Conservation (phyloP, 2,329 filamentous ascomycete species). For the Trichoderma harzianum region DNA sequence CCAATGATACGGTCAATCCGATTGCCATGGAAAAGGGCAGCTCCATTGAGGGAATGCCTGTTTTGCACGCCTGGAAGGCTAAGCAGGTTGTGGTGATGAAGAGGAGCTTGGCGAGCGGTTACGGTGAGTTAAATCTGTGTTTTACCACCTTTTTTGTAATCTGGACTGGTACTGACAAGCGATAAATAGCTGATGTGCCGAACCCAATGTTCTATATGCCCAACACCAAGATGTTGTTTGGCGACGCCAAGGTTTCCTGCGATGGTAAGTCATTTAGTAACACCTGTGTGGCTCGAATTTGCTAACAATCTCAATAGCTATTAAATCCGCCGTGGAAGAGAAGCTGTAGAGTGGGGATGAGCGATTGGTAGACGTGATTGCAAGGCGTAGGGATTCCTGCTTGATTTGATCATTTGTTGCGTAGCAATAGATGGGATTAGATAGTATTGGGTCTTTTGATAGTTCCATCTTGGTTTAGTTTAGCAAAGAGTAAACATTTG, state of each 20-base stretch:
- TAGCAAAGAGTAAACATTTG: not conserved
- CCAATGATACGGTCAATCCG: constrained; percentile 90
- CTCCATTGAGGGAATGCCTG: constrained; percentile 88
- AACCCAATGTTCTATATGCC: constrained; percentile 95
- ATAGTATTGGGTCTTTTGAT: constrained; percentile 1
- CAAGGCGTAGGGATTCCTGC: constrained; percentile 10
- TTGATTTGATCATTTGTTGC: constrained; percentile 18
- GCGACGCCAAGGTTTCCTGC: constrained; percentile 80
- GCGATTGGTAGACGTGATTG: not conserved
- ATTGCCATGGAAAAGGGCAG: constrained; percentile 81
- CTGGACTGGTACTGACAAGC: constrained; percentile 20
- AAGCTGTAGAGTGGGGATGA: constrained; percentile 24
- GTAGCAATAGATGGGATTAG: constrained; percentile 18
- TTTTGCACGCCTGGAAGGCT: constrained; percentile 89
- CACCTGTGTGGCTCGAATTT: not conserved
- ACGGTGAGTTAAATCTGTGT: constrained; percentile 54
- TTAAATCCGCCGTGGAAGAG: constrained; percentile 40
- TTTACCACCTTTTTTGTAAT: not conserved
- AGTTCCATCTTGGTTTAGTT: not conserved
- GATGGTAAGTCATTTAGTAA: constrained; percentile 56
- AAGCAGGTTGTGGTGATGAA: constrained; percentile 95
- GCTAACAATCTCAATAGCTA: constrained; percentile 33
- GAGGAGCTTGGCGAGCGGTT: constrained; percentile 81
- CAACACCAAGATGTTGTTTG: constrained; percentile 86
- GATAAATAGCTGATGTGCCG: constrained; percentile 68